Conservation (phyloP, 2,329 filamentous ascomycete genomes). For the Paraphoma chrysanthemicola region DNA sequence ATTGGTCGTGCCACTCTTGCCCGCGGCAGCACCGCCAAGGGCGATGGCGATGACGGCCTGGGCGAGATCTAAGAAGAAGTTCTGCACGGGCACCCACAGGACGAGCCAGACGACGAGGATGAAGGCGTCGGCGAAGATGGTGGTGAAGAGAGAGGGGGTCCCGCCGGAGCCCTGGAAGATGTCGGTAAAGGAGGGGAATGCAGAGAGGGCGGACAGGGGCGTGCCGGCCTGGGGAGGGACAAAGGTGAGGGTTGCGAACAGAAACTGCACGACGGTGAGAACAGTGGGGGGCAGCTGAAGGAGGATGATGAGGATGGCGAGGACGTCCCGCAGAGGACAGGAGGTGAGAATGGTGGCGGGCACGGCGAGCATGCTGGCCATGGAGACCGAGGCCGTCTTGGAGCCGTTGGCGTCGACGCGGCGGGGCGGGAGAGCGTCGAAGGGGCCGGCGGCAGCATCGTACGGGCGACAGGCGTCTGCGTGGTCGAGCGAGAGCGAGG, state of each 20-base stretch:
- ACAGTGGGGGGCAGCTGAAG: slow-evolving; percentile 90
- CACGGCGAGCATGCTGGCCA: slow-evolving; percentile 72
- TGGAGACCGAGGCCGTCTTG: slow-evolving; percentile 71
- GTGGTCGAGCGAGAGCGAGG: slow-evolving; percentile 53
- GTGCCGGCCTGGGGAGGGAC: slow-evolving; percentile 79
- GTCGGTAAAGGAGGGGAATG: slow-evolving; percentile 81
- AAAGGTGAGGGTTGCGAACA: slow-evolving; percentile 92
- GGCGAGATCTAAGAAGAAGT: slow-evolving; percentile 85
- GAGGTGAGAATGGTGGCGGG: slow-evolving; percentile 87
- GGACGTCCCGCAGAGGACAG: slow-evolving; percentile 90
- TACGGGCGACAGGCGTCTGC: slow-evolving; percentile 43
- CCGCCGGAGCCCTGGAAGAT: slow-evolving; percentile 88
- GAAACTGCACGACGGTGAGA: slow-evolving; percentile 85
- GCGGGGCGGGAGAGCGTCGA: slow-evolving; percentile 59
- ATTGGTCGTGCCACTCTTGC: slow-evolving; percentile 71
- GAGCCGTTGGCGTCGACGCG: slow-evolving; percentile 66
- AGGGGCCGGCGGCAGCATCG: slow-evolving; percentile 31
- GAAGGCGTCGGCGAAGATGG: slow-evolving; percentile 82
- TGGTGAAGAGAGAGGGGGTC: slow-evolving; percentile 84
- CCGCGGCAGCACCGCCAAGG: slow-evolving; percentile 79
- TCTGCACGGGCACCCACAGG: slow-evolving; percentile 85
- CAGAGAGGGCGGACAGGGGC: slow-evolving; percentile 76
- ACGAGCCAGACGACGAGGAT: slow-evolving; percentile 87
- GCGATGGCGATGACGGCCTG: slow-evolving; percentile 94
- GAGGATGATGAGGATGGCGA: slow-evolving; percentile 94